Base-by-base conservation (phyloP, 1,139 yeast genomes). In the Sporopachydermia cereana region DNA sequence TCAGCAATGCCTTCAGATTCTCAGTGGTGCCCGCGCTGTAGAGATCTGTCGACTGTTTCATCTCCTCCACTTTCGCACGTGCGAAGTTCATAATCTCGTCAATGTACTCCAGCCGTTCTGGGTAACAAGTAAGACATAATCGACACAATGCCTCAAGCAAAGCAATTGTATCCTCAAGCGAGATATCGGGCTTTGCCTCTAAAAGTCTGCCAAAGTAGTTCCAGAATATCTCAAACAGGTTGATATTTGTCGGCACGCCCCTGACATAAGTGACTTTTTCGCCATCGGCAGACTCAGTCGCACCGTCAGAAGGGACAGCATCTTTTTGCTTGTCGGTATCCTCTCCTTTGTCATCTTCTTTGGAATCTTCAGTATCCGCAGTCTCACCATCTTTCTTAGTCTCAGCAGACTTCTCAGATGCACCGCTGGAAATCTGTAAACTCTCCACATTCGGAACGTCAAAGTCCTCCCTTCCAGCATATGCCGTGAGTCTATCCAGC, bases 401-500 rank as follows among this genome's bases (percentile, higher is more conserved):
- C 18, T 41, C 45, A 21, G 41, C 42, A 24, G 41, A 43, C 47
- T 30, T 50, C 46, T 24, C 53, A 43, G 27, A 36, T 36, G 44
- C 51, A 45, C 29, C 20, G 30, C 41, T 12, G 48, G 52, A 49
- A 24, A 44, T 49, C 9, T 51, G 47, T 12, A 51, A 45, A 18
- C 43, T 46, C 41, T 42, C 47, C 43, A 48, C 50, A 27, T 47
- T 52, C 7, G 55, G 49, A 3, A 45, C 45, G 29, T 48, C 53
- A 9, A 49, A 44, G 39, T 54, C 56, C 44, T 62, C 61, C 20
- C 64, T 53, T 3, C 57, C 63, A 12, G 67, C 69, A 56, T 71
- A 84, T 29, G 75, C 78, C 3, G 85, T 73, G 48, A 91, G 70
- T 48, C 96, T 72, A 43, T 83, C 83, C 47, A 89, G 77, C 55